Base-by-base conservation (phyloP, 2,329 filamentous ascomycete genomes). In the Arthrobotrys musiformis region DNA sequence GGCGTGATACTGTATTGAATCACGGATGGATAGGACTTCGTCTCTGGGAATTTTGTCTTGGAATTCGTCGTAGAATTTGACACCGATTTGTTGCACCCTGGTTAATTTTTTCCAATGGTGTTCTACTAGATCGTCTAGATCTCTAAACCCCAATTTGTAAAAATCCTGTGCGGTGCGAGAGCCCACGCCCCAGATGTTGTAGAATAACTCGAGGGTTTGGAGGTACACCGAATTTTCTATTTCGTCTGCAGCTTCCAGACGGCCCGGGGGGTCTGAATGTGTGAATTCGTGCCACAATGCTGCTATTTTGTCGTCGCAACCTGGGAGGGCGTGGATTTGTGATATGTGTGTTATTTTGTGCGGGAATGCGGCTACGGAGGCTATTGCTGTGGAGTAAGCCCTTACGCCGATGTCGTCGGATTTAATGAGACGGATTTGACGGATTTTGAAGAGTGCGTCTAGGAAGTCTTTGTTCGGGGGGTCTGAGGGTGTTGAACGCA, bases 41-140 rank as follows among this genome's bases (percentile, higher is more conserved):
- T 81, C 72, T 0, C 93, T 88, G 0, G 92, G 88, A 3, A 98
- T 92, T 13, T 88, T 89, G 9, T 37, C 48, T 15, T 87, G 83
- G 68, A 99, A 92, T 79, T 98, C 94, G 35, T 96, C 91, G 82
- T 96, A 97, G 84, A 90, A 97, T 82, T 98, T 98, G 50, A 97
- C 86, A 0, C 95, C 94, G 68, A 98, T 97, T 82, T 98, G 93
- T 83, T 97, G 94, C 0, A 93, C 91, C 11, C 93, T 89, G 0
- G 87, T 91, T 0, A 98, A 85, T 0, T 83, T 86, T 19, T 86
- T 82, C 94, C 94, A 98, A 9, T 92, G 93, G 80, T 90, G 88
- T 81, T 97, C 92, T 44, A 97, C 86, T 2, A 98, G 85, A 80
- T 98, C 94, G 81, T 97, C 93, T 0, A 97, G 85, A 75, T 95